Conservation (phyloP, 2,329 filamentous ascomycete genomes). For the Penicillium sp. region DNA sequence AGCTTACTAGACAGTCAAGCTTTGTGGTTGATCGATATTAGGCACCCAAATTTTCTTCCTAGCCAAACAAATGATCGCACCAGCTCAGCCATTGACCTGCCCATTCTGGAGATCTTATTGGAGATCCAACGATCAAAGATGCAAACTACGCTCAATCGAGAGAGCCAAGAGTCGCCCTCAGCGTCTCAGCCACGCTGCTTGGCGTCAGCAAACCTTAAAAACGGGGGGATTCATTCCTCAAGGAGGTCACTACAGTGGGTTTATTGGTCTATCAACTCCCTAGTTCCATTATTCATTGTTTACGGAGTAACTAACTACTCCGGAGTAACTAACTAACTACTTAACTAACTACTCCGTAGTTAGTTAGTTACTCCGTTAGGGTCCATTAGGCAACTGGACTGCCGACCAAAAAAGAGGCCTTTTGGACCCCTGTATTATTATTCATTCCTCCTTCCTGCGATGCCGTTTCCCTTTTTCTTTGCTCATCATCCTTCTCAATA, state of each 20-base stretch:
- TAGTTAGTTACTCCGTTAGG: no score
- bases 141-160: neutral
- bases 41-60: neutral
- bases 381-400: neutral
- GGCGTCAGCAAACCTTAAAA: slow-evolving; percentile 4
- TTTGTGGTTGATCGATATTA: neutral
- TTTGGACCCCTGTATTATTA: neutral
- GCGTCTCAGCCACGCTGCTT: slow-evolving; percentile 5
- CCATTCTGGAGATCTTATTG: neutral
- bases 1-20: neutral
- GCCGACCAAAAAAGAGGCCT: neutral
- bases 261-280: neutral
- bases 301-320: no score
- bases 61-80: neutral
- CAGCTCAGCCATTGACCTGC: neutral
- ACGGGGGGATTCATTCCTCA: neutral
- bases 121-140: neutral
- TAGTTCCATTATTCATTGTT: neutral
- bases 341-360: no score
- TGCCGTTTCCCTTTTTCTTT: neutral
- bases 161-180: neutral
- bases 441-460: neutral
- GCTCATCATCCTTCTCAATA: neutral
- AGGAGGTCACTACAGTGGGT: neutral
- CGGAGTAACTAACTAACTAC: no score